Evolutionary conservation across 75 land plant genomes (phyloP).

Genomic region (Picea sitchensis): DNA sequence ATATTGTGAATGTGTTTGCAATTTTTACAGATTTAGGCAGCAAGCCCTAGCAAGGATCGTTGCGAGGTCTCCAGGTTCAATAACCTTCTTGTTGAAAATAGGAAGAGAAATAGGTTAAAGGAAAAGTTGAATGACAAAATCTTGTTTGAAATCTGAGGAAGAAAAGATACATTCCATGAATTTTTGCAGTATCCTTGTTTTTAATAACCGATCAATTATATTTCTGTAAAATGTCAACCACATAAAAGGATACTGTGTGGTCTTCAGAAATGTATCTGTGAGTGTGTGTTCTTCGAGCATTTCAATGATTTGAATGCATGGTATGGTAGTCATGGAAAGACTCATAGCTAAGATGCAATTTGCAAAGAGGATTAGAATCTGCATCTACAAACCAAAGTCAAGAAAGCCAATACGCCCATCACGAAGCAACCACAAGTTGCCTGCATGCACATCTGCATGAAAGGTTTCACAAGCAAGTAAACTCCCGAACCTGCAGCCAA

Average conservation of each 20-base stretch:
- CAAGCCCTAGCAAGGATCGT: neutral
- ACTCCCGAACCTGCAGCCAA: slow-evolving; percentile 90
- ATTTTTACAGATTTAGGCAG: neutral
- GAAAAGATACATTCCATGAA: neutral
- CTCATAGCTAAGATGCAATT: neutral
- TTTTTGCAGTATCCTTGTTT: neutral
- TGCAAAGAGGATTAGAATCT: neutral
- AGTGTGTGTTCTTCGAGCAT: neutral
- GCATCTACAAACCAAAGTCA: slow-evolving; percentile 81
- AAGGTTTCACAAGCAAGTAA: slow-evolving; percentile 92
- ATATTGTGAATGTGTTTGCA: neutral
- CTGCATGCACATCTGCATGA: slow-evolving; percentile 99
- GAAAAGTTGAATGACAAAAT: neutral
- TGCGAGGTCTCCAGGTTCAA: neutral
- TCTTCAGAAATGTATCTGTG: neutral
- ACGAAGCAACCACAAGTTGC: slow-evolving; percentile 87
- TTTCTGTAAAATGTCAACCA: neutral
- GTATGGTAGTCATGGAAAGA: neutral
- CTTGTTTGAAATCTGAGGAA: neutral
- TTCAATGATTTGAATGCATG: neutral
- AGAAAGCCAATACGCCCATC: slow-evolving; percentile 99
- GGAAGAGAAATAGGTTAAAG: neutral
- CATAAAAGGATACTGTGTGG: neutral
- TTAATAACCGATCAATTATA: neutral
- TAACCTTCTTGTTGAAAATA: neutral